Conservation (phyloP, 2,329 filamentous ascomycete species). For the Venturia carpophila region DNA sequence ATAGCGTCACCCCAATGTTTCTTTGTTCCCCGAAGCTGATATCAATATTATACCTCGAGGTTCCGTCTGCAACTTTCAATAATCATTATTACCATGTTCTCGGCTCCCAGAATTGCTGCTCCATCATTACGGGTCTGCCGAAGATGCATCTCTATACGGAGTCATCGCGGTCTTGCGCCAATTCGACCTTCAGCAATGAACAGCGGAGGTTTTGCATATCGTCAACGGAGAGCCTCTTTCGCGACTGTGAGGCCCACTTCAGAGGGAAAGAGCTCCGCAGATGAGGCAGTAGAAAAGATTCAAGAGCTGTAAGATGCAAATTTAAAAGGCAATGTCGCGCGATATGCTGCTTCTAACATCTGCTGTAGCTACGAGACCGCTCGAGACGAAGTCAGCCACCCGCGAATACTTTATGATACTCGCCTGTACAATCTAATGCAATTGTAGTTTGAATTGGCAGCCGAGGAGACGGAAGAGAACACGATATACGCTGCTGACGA, state of each 20-base stretch:
- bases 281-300: conserved; percentile 17
- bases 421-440: neutral
- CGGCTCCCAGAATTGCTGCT: conserved; percentile 9
- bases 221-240: neutral
- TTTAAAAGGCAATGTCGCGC: neutral
- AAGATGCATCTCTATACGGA: neutral
- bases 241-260: neutral
- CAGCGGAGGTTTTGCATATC: neutral
- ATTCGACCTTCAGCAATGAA: neutral
- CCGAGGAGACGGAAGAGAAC: conserved; percentile 46
- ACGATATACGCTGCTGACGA: conserved; percentile 50
- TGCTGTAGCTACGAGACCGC: conserved; percentile 13
- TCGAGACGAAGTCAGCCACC: conserved; percentile 10
- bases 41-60: neutral
- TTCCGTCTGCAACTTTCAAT: neutral
- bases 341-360: conserved; percentile 3
- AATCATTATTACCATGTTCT: neutral
- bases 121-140: neutral
- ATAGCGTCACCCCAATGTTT: neutral
- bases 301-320: conserved; percentile 15
- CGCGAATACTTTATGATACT: neutral
- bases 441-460: conserved; percentile 41
- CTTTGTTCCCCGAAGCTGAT: neutral
- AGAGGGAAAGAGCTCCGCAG: conserved; percentile 8
- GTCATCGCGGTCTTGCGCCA: neutral